A percentile compares a stretch with the other conserved stretches of the same genome.
These are phyloP conservation scores for Protomyces inundatus DNA, from an alignment of 1,139 yeast species.

Conservation along the genomic window DNA sequence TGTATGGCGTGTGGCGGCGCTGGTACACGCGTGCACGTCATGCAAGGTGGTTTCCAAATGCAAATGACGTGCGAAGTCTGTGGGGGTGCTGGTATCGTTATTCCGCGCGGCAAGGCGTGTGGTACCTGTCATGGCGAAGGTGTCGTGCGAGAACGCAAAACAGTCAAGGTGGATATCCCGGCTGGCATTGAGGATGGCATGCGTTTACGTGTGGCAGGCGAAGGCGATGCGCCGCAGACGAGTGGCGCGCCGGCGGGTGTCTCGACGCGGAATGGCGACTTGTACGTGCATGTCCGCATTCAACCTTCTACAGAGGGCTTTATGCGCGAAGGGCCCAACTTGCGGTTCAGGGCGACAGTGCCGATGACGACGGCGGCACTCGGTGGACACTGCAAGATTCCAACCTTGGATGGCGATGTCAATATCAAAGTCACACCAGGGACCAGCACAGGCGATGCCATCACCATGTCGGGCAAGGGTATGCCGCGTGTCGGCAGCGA, in stretches of 20 bases:
- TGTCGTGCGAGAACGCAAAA: conserved; percentile 60
- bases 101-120: conserved; percentile 68
- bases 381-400: conserved; percentile 84
- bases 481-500: conserved; percentile 58
- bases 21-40: conserved; percentile 78
- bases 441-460: conserved; percentile 68
- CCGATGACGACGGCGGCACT: conserved; percentile 94
- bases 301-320: conserved; percentile 61
- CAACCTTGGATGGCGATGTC: conserved; percentile 61
- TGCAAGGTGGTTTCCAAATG: conserved; percentile 96
- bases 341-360: conserved; percentile 60
- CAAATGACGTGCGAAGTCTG: conserved; percentile 85
- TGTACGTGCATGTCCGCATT: conserved; percentile 74
- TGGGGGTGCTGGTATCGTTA: conserved; percentile 79
- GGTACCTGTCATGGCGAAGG: conserved; percentile 83
- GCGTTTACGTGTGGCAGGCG: conserved; percentile 74
- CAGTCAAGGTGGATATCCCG: conserved; percentile 76
- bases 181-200: conserved; percentile 85
- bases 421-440: conserved; percentile 82
- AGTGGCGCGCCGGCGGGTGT: conserved; percentile 50
- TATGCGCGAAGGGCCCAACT: conserved; percentile 58
- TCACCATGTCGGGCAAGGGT: conserved; percentile 82
- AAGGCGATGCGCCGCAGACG: conserved; percentile 82
- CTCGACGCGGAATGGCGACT: conserved; percentile 54
- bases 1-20: conserved; percentile 90